Evolutionary conservation across 1,284 basidiomycete genomes (phyloP).

Genomic region (Fistulina hepatica): DNA sequence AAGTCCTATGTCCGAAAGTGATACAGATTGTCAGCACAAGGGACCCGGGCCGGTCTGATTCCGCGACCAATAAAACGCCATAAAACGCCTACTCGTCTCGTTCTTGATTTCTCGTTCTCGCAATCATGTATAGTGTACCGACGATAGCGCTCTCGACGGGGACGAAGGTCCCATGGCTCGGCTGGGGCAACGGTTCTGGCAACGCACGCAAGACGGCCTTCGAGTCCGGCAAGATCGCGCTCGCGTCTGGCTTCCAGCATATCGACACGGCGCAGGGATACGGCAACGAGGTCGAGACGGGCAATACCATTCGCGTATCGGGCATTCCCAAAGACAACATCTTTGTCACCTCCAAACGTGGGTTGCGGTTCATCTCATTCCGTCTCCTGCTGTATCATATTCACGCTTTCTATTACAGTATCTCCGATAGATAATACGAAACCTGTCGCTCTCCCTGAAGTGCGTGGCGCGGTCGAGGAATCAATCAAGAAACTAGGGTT

Average conservation of each 20-base stretch:
- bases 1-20: no score
- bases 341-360: conserved; percentile 30
- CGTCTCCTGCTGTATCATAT: neutral
- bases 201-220: conserved; percentile 24
- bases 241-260: conserved; percentile 30
- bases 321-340: conserved; percentile 22
- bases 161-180: conserved; percentile 30
- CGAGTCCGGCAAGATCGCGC: conserved; percentile 25
- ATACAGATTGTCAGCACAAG: no score
- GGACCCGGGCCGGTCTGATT: no score
- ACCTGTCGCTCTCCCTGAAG: conserved; percentile 17
- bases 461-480: conserved; percentile 22
- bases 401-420: conserved; percentile 4
- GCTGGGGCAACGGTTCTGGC: conserved; percentile 31
- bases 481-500: conserved; percentile 31
- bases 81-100: no score
- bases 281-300: conserved; percentile 26
- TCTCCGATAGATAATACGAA: conserved; percentile 7
- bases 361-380: conserved; percentile 6
- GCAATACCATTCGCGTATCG: conserved; percentile 21
- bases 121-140: no score
- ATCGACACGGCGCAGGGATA: conserved; percentile 35
- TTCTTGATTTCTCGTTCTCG: no score
- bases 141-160: conserved; percentile 30
- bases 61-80: no score